Percentiles rank a stretch among this genome's conserved stretches.
phyloP scores from a whole-genome alignment of 2,329 filamentous ascomycete genomes.

The Lojkania enalia region DNA sequence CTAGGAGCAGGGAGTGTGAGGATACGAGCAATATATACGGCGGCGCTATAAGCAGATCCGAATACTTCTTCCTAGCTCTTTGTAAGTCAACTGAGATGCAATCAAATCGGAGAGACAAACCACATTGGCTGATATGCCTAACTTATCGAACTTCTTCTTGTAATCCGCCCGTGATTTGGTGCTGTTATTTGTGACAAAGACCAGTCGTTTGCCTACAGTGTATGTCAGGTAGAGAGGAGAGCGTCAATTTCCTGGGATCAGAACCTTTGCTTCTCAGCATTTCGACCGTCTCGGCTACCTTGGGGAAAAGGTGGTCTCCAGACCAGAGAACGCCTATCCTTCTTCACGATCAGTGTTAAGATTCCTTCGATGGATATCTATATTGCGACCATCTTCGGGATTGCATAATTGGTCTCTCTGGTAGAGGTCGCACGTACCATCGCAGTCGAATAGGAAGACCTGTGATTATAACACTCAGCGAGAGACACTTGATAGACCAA shows the following conservation, averaged over 20 bases:
- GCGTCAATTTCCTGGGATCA: neutral
- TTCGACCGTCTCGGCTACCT: constrained; percentile 81
- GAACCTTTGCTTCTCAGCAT: constrained; percentile 79
- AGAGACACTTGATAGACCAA: neutral
- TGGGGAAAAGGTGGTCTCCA: constrained; percentile 85
- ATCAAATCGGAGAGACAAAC: constrained; percentile 41
- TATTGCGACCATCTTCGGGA: too few relatives aligned
- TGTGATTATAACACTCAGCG: constrained; percentile 46
- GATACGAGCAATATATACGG: constrained; percentile 94
- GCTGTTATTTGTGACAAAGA: constrained; percentile 99
- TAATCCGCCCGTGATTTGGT: constrained; percentile 95
- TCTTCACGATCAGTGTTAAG: constrained; percentile 47
- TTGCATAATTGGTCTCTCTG: constrained; percentile 2
- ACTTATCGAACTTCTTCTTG: constrained; percentile 80
- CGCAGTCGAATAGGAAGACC: constrained; percentile 95
- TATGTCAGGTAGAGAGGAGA: neutral
- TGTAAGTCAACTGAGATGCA: constrained; percentile 1
- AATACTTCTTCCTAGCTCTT: constrained; percentile 82
- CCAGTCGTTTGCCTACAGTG: constrained; percentile 75
- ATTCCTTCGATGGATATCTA: too few relatives aligned
- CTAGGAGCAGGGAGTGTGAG: constrained; percentile 75
- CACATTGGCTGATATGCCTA: constrained; percentile 77
- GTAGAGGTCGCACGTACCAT: constrained; percentile 64
- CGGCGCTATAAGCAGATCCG: constrained; percentile 90
- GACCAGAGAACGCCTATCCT: constrained; percentile 91